Conservation (phyloP, 495 filamentous ascomycete genomes). For the Aspergillus saccharolyticus region DNA sequence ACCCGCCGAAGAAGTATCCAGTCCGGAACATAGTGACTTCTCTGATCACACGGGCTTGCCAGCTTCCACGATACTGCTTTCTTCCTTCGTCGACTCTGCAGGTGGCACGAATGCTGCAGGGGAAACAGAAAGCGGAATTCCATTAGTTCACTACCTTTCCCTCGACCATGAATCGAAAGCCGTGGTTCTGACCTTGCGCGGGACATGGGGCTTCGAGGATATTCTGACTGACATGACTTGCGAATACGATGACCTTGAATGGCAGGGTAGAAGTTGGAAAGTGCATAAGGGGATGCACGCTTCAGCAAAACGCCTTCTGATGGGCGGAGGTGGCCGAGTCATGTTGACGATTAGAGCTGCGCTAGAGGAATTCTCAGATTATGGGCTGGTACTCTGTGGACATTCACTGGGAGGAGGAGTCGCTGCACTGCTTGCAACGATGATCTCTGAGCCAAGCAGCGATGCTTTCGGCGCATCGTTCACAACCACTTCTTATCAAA, state of each 20-base stretch:
- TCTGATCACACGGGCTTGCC: constrained; percentile 65
- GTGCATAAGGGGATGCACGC: constrained; percentile 83
- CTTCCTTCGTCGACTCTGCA: constrained; percentile 70
- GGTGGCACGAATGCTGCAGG: constrained; percentile 69
- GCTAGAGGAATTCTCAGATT: constrained; percentile 63
- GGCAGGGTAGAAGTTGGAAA: constrained; percentile 62
- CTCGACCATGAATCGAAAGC: constrained; percentile 75
- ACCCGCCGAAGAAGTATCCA: constrained; percentile 36
- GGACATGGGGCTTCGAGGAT: constrained; percentile 76
- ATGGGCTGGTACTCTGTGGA: constrained; percentile 71
- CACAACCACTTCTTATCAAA: constrained; percentile 40
- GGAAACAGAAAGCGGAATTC: constrained; percentile 66
- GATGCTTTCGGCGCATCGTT: constrained; percentile 51
- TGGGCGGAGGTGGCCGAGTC: constrained; percentile 59
- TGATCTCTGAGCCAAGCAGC: constrained; percentile 59
- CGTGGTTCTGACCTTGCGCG: constrained; percentile 69
- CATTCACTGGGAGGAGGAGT: constrained; percentile 76
- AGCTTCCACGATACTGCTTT: constrained; percentile 63
- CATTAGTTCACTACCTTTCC: constrained; percentile 73
- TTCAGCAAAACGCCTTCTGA: constrained; percentile 64
- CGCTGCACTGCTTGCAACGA: constrained; percentile 65
- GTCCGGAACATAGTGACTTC: constrained; percentile 66
- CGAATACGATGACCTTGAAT: constrained; percentile 68
- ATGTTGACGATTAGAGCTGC: constrained; percentile 65
- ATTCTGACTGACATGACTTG: constrained; percentile 78